Percentiles rank a stretch among this genome's conserved stretches.
Evolutionary conservation across 495 filamentous ascomycete species (phyloP).

Genomic region (Stereocaulon alpinum): DNA sequence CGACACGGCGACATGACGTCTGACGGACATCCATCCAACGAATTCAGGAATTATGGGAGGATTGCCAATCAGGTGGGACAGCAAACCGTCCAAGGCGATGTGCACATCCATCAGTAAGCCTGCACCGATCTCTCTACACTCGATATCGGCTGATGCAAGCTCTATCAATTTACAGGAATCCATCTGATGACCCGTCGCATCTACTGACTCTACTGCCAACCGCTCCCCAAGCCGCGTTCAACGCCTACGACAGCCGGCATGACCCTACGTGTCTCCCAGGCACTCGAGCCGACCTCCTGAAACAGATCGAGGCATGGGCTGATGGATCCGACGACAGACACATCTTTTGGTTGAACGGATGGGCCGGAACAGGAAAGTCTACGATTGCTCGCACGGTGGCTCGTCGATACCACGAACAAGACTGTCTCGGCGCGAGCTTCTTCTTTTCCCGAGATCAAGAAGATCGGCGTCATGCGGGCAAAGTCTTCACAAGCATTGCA

Average conservation of each 20-base stretch:
- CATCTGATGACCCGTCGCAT: no score
- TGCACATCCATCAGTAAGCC: no score
- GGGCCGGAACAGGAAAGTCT: constrained; percentile 38
- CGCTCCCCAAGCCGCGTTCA: constrained; percentile 17
- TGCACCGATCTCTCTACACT: no score
- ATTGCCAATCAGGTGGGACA: no score
- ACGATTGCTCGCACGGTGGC: constrained; percentile 32
- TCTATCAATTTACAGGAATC: no score
- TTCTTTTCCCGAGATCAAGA: constrained; percentile 43
- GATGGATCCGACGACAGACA: constrained; percentile 11
- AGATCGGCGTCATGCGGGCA: constrained; percentile 31
- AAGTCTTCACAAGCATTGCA: constrained; percentile 38
- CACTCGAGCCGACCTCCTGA: constrained; percentile 29
- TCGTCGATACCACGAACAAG: constrained; percentile 5
- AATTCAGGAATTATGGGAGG: no score
- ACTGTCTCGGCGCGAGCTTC: constrained; percentile 33
- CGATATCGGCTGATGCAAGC: no score
- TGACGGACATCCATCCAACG: no score
- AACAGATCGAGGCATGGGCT: constrained; percentile 27
- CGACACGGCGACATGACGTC: no score
- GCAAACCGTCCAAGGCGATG: no score
- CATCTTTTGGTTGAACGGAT: constrained; percentile 38
- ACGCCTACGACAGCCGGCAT: constrained; percentile 24
- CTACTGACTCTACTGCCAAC: neutral
- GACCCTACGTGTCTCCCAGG: constrained; percentile 26